These are phyloP conservation scores for Batkoa obscura DNA, from an alignment of 371 early-diverging fungal species.

Conservation along the genomic window DNA sequence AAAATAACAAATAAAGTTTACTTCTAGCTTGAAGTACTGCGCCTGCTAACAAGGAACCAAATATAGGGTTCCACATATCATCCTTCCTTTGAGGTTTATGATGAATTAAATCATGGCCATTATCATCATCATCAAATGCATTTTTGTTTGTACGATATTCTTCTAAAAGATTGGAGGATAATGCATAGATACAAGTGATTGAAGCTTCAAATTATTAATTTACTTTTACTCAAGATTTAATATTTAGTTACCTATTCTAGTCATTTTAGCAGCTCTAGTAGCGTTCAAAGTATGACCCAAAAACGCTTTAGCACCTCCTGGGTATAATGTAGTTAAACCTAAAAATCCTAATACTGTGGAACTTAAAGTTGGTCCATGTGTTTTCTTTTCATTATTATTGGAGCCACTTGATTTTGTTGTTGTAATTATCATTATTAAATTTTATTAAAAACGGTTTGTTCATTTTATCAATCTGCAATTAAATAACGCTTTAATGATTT, in stretches of 20 bases:
- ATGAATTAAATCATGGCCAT: constrained; percentile 2
- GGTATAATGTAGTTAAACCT: constrained; percentile 1
- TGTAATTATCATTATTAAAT: too few relatives aligned
- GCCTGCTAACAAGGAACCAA: neutral
- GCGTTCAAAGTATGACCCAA: neutral
- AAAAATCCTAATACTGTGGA: constrained; percentile 1
- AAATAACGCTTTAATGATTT: too few relatives aligned
- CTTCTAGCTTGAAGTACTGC: constrained; percentile 3
- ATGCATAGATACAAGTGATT: neutral
- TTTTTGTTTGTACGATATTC: neutral
- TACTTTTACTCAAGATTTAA: neutral
- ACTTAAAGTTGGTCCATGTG: neutral
- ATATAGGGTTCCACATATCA: constrained; percentile 1
- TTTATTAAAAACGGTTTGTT: too few relatives aligned
- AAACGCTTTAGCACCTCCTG: constrained; percentile 1
- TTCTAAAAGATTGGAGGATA: neutral
- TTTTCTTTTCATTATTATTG: neutral
- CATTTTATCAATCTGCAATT: too few relatives aligned
- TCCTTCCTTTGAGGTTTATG: neutral
- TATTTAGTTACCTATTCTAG: constrained; percentile 1
- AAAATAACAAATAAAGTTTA: neutral
- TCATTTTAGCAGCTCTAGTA: neutral
- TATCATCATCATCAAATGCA: neutral
- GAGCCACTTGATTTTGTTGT: too few relatives aligned
- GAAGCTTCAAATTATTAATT: neutral